Evolutionary conservation across 73 alveolate species (phyloP).

Genomic region (Durusdinium trenchii): DNA sequence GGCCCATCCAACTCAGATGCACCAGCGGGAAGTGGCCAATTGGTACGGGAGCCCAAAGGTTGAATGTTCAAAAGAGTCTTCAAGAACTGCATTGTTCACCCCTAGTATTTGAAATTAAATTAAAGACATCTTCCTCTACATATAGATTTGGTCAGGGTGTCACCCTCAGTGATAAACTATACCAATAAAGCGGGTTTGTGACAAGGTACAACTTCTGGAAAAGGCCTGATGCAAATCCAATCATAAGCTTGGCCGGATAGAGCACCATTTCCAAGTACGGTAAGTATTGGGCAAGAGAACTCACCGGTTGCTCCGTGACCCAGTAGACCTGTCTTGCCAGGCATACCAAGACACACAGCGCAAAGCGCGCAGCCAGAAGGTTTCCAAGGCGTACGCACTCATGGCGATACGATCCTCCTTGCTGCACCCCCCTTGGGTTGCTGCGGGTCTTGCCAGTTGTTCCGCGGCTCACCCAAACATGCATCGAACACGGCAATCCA

Average conservation of each 20-base stretch:
- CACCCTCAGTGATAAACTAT: no score
- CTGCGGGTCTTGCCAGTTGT: neutral
- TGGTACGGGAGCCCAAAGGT: no score
- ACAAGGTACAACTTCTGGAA: neutral
- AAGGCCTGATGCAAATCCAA: neutral
- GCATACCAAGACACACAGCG: neutral
- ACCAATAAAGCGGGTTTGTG: no score
- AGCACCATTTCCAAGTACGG: neutral
- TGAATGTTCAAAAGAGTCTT: no score
- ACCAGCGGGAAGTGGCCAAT: no score
- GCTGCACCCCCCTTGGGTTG: neutral
- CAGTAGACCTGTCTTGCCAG: neutral
- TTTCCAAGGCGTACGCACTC: neutral
- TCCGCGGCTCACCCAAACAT: neutral
- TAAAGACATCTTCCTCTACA: neutral
- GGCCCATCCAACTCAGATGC: no score
- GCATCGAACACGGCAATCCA: neutral
- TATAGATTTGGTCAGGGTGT: neutral
- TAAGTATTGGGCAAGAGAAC: neutral
- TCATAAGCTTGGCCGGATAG: neutral
- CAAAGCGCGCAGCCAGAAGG: neutral
- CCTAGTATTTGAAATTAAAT: no score
- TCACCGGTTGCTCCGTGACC: neutral
- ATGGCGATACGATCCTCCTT: neutral
- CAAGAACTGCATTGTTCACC: no score